Conservation (phyloP, 768 basidiomycete genomes). For the Rhodotorula babjevae region DNA sequence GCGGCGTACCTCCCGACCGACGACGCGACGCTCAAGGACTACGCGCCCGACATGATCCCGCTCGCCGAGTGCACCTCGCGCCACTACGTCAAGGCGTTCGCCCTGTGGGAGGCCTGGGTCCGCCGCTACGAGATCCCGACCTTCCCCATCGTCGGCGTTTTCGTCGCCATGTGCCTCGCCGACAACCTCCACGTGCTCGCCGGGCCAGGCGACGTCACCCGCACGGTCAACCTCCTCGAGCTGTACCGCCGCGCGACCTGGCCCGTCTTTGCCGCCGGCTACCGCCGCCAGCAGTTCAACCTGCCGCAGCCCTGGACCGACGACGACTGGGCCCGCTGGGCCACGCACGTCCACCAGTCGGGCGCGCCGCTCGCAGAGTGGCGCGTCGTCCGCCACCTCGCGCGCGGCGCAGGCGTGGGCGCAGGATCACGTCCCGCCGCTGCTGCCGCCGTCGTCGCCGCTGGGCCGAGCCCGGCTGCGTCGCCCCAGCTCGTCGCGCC, state of each 20-base stretch:
- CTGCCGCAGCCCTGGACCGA: background rate
- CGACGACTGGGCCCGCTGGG: background rate
- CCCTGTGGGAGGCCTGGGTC: background rate
- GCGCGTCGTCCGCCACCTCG: background rate
- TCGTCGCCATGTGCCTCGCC: background rate
- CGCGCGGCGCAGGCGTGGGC: no score
- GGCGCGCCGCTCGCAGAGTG: background rate
- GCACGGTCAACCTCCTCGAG: conserved; percentile 5
- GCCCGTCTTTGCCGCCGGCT: background rate
- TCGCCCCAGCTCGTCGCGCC: no score
- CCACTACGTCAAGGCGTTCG: background rate
- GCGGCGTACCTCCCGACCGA: background rate
- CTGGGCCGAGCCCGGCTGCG: no score
- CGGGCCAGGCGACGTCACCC: no score
- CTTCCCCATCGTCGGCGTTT: conserved; percentile 15
- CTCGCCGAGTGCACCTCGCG: background rate
- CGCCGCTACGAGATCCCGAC: background rate
- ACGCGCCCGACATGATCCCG: background rate
- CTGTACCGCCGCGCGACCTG: conserved; percentile 9
- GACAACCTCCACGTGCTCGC: no score
- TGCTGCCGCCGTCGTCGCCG: no score
- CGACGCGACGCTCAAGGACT: rapidly evolving
- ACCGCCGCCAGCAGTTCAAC: no score
- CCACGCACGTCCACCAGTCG: background rate
- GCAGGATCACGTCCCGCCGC: background rate